Evolutionary conservation across 106 monocot species (phyloP), one percentile per base, ranked within the genome.

Genomic region (Platanthera guangdongensis): DNA sequence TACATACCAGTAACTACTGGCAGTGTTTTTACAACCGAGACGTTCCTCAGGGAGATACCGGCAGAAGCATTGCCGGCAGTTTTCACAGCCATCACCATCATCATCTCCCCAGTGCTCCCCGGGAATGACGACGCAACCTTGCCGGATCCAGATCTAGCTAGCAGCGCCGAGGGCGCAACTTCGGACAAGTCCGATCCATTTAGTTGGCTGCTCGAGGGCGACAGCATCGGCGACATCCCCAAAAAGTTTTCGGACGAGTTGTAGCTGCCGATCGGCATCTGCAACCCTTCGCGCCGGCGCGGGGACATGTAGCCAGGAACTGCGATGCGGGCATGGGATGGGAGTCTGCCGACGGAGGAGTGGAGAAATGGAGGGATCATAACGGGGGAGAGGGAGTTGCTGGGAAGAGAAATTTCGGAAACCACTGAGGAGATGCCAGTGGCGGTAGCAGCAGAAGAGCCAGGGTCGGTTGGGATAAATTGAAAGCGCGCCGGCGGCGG

Each of bases 361-460:
- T 92, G 89, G 49, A 92, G 95, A 16, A 87, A 82, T 32, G 92
- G 95, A 4, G 89, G 95, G 80, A 95, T 95, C 95, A 92, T 95
- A 79, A 95, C 95, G 18, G 95, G 95, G 21, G 89, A 92, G 57
- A 89, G 84, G 67, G 87, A 87, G 81, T 78, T 82, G 16, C 77
- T 79, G 60, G 76, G n/a, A 51, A 50, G 59, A 54, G 82, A 55
- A 19, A 76, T 9, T 65, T 84, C 86, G 30, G 74, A 12, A n/a
- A 49, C 25, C 39, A 62, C 47, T 21, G 84, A 50, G 25, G 79
- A 52, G 47, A 55, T 9, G 39, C 68, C 22, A 1, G 67, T 14
- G 68, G 18, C 8, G 72, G 52, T 12, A 13, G 75, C 4, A 13
- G 46, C 21, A 7, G 30, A 4, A 47, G 76, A 48, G 8, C 4